A percentile compares a stretch with the other conserved stretches of the same genome.
phyloP scores from a whole-genome alignment of 495 filamentous ascomycete species.

The Penicillium daleae region DNA sequence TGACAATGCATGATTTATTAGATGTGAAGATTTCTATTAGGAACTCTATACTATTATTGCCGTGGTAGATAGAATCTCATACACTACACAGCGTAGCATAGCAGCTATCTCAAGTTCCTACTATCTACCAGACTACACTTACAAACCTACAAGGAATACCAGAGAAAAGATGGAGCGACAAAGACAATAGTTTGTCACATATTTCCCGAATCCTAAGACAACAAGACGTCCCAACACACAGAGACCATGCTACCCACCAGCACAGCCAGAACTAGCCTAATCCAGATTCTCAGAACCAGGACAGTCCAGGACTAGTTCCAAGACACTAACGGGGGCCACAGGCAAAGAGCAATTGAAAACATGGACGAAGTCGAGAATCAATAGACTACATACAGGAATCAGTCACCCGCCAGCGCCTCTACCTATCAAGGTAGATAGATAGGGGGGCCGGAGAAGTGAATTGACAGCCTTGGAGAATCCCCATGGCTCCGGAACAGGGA shows the following conservation, averaged over 20 bases:
- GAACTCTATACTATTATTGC: background rate
- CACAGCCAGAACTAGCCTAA: background rate
- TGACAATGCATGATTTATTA: background rate
- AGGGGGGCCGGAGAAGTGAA: background rate
- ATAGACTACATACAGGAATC: slow-evolving; percentile 24
- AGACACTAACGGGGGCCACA: slow-evolving; percentile 5
- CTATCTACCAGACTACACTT: background rate
- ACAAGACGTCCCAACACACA: slow-evolving; percentile 16
- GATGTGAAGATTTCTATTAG: background rate
- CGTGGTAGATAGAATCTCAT: background rate
- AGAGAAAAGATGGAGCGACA: slow-evolving; percentile 12
- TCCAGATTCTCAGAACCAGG: background rate
- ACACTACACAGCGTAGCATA: background rate
- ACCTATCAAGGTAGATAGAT: background rate
- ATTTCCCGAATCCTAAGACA: slow-evolving; percentile 17
- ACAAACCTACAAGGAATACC: background rate
- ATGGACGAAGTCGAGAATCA: slow-evolving; percentile 15
- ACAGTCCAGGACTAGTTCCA: background rate
- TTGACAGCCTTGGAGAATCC: background rate
- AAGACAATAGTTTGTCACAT: slow-evolving; percentile 34
- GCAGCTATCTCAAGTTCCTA: too few species aligned
- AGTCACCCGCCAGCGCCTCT: background rate
- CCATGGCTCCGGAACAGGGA: background rate
- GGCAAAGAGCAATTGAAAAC: slow-evolving; percentile 5
- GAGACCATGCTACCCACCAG: slow-evolving; percentile 3